Conservation (phyloP, 1,139 yeast genomes). For the Kluyveromyces sp. region DNA sequence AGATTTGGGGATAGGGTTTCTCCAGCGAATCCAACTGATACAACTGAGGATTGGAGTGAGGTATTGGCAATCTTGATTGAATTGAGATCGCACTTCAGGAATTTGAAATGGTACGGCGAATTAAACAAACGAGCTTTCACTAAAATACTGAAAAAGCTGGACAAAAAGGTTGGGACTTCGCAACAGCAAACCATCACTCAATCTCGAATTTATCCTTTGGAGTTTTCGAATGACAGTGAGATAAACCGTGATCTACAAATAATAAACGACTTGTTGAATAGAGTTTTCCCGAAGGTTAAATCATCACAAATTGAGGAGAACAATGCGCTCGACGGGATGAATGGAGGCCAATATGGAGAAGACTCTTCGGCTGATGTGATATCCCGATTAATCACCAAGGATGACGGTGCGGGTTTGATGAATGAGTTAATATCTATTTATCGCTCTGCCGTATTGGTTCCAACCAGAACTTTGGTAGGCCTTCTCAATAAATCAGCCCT, state of each 20-base stretch:
- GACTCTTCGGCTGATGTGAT: conserved; percentile 27
- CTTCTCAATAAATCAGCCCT: conserved; percentile 61
- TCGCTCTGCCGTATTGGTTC: conserved; percentile 34
- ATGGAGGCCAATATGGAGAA: neutral
- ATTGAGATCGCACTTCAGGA: conserved; percentile 68
- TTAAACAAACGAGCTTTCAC: conserved; percentile 84
- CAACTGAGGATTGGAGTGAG: conserved; percentile 70
- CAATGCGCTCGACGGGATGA: neutral
- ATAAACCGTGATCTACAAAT: conserved; percentile 46
- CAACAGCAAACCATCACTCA: conserved; percentile 61
- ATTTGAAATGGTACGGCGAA: conserved; percentile 90
- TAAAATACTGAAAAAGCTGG: conserved; percentile 84
- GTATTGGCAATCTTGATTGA: conserved; percentile 69
- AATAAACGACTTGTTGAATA: conserved; percentile 50
- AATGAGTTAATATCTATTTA: conserved; percentile 37
- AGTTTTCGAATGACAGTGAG: conserved; percentile 66
- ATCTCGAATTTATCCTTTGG: conserved; percentile 65
- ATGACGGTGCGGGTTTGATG: conserved; percentile 40
- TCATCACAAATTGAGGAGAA: conserved; percentile 4
- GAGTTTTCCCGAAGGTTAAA: conserved; percentile 36
- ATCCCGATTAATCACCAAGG: conserved; percentile 36
- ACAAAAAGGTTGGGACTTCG: conserved; percentile 70
- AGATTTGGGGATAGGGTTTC: neutral
- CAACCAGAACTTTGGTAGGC: conserved; percentile 33
- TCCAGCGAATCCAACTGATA: conserved; percentile 16